phyloP scores from a whole-genome alignment of 805 yeast genomes.

The Metschnikowia aberdeeniae region DNA sequence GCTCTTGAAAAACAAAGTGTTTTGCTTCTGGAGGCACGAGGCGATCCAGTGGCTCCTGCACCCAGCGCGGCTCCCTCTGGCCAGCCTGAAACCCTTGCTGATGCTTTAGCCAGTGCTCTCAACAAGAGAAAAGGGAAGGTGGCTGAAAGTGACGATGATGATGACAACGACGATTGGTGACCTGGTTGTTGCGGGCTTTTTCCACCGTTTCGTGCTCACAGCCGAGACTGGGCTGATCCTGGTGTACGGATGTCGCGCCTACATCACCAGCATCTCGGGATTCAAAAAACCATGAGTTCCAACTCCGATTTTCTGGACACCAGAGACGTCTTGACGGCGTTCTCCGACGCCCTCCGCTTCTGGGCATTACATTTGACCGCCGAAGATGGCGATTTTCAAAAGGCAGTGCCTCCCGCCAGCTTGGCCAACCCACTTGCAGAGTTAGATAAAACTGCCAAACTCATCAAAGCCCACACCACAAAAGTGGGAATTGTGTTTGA shows the following conservation, averaged over 20 bases:
- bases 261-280: neutral
- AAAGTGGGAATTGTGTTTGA: constrained; percentile 69
- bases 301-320: neutral
- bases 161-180: constrained; percentile 57
- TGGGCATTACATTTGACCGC: constrained; percentile 13
- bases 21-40: constrained; percentile 65
- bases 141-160: constrained; percentile 76
- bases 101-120: constrained; percentile 84
- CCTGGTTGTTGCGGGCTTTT: no score
- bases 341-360: constrained; percentile 16
- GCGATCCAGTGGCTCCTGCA: constrained; percentile 45
- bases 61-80: constrained; percentile 35
- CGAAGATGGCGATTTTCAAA: constrained; percentile 3
- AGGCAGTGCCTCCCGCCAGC: constrained; percentile 13
- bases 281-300: neutral
- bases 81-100: constrained; percentile 68
- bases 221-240: neutral
- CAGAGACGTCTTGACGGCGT: constrained; percentile 11
- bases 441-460: constrained; percentile 50
- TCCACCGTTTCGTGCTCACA: neutral
- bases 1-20: constrained; percentile 79
- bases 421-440: constrained; percentile 52
- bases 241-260: constrained; percentile 2
- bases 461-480: constrained; percentile 72
- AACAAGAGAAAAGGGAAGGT: constrained; percentile 80